A percentile compares a stretch with the other conserved stretches of the same genome.
Evolutionary conservation across 176 grass and related monocot genomes (phyloP).

Genomic region (Oryza glaberrima): DNA sequence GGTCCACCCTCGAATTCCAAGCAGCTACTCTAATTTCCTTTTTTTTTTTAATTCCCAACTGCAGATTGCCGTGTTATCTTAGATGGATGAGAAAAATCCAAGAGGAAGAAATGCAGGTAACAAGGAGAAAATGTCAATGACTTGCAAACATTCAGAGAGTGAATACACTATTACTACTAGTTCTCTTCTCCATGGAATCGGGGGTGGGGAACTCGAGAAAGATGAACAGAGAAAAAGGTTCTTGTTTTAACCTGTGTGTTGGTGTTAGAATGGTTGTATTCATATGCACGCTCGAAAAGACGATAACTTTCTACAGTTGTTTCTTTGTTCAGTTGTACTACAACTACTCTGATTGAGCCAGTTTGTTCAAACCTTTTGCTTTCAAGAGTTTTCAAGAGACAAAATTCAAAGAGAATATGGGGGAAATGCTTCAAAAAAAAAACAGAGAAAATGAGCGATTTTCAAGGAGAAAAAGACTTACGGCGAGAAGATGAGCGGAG

Average conservation of each 20-base stretch:
- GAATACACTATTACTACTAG: not conserved
- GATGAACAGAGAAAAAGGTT: slow-evolving; percentile 33
- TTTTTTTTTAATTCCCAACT: not conserved
- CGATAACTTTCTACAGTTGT: slow-evolving; percentile 21
- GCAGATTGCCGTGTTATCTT: slow-evolving; percentile 6
- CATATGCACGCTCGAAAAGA: slow-evolving; percentile 34
- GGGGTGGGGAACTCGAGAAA: slow-evolving; percentile 39
- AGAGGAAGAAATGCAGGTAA: slow-evolving; percentile 26
- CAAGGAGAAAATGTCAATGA: not conserved
- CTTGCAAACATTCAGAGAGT: not conserved
- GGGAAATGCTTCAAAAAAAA: not conserved
- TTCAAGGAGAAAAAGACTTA: slow-evolving; percentile 42
- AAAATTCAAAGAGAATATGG: not conserved
- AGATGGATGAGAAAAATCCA: slow-evolving; percentile 34
- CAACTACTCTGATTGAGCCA: slow-evolving; percentile 30
- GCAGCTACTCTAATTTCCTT: too few relatives aligned
- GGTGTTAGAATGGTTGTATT: not conserved
- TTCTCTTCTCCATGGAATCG: not conserved
- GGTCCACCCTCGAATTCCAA: not conserved
- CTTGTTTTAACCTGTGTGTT: slow-evolving; percentile 30
- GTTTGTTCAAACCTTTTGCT: not conserved
- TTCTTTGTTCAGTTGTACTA: slow-evolving; percentile 15
- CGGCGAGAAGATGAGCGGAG: slow-evolving; percentile 88
- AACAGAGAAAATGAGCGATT: not conserved
- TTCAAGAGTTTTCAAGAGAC: not conserved